Base-by-base conservation (phyloP, 768 basidiomycete genomes). In the Lentinula sp. region DNA sequence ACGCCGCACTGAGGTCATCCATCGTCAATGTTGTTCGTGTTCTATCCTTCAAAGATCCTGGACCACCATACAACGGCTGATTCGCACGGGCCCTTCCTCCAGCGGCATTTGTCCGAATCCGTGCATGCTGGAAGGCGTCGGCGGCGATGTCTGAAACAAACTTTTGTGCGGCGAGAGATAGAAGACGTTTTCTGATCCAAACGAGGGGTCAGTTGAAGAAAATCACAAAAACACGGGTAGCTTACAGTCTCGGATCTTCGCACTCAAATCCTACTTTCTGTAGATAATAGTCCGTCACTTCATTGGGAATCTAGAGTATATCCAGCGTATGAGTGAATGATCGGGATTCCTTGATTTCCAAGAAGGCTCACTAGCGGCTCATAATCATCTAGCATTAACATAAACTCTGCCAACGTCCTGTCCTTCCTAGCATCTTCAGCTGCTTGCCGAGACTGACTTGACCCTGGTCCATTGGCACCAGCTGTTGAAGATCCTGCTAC, bases 61-160 rank as follows among this genome's bases (percentile, higher is more conserved):
- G 80, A 9, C 86, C 88, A 10, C 75, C 69, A 32, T 78, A 69
- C 18, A 56, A 15, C 1, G 82, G 78, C 65, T 85, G 84, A 66
- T 82, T 85, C 10, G 83, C 79, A 32, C 89, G 81, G 33, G 85
- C 79, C 15, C 91, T 81, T 41, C 91, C 89, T 33, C 88, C 85
- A 5, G 87, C 71, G 39, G 92, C 93, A 62, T 93, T 96, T 1
- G 93, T 92, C 41, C 97, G 86, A 68, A 98, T 92, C 35, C 96
- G 91, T 7, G 97, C 97, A 74, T 98, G 96, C 69, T 98, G 95
- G 74, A 93, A 98, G 9, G 97, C 95, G 72, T 99, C 97, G 2
- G 91, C 85, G 2, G 96, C 91, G 59, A 99, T 95, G 70, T 98
- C 96, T 6, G 95, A 92, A 48, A 98, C 88, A 70, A 99, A 98